Conservation (phyloP, 305 asterid genomes). For the Fraxinus dipetala region DNA sequence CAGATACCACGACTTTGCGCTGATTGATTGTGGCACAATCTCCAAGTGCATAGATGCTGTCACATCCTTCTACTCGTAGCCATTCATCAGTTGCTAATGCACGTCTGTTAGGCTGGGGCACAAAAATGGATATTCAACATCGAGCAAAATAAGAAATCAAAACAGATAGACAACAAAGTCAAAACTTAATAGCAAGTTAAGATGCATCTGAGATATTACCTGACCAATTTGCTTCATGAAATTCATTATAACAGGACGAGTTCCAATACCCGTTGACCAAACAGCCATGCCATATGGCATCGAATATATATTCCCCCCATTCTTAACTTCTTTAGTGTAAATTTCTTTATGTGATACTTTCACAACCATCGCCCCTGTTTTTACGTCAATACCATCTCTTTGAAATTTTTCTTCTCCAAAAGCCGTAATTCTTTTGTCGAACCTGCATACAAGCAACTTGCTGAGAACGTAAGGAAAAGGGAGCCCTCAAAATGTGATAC, state of each 20-base stretch:
- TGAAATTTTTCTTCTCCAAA: constrained; percentile 88
- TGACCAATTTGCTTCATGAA: constrained; percentile 94
- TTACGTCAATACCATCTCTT: constrained; percentile 83
- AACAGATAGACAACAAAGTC: not conserved
- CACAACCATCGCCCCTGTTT: constrained; percentile 95
- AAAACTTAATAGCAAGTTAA: constrained; percentile 10
- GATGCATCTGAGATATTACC: constrained; percentile 40
- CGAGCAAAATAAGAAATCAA: constrained; percentile 15
- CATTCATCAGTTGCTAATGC: constrained; percentile 93
- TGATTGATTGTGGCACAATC: constrained; percentile 95
- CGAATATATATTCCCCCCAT: constrained; percentile 58
- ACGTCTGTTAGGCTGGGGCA: constrained; percentile 69
- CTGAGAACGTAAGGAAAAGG: constrained; percentile 24
- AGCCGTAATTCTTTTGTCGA: constrained; percentile 92
- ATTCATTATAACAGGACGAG: constrained; percentile 82
- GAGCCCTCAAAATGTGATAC: not conserved
- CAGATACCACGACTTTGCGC: constrained; percentile 77
- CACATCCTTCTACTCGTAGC: constrained; percentile 78
- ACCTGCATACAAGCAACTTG: constrained; percentile 50
- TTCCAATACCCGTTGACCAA: constrained; percentile 98
- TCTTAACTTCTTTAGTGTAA: constrained; percentile 70
- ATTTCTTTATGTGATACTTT: constrained; percentile 78
- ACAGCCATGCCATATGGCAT: constrained; percentile 80
- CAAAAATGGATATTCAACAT: constrained; percentile 2
- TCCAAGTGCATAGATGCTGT: constrained; percentile 75